A percentile compares a stretch with the other conserved stretches of the same genome.
These are phyloP conservation scores for Micromonas pusilla DNA, from an alignment of 139 green algal genomes.

Conservation along the genomic window DNA sequence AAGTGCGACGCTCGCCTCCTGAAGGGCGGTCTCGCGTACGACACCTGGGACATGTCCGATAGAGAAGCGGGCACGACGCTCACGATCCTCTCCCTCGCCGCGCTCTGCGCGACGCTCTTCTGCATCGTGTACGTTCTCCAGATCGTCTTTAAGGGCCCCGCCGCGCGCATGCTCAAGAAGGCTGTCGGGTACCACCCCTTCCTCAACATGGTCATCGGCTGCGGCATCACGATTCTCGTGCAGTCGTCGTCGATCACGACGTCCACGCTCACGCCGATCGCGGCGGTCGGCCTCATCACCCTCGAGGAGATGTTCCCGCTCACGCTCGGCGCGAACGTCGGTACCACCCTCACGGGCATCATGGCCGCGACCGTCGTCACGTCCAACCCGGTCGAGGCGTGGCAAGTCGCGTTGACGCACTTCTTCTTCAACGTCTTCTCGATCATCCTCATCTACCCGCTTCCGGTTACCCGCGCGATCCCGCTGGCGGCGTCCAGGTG, in stretches of 20 bases:
- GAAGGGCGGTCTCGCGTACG: slow-evolving; percentile 3
- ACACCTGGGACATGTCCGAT: slow-evolving; percentile 8
- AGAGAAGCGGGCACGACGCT: not conserved
- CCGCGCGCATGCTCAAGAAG: slow-evolving; percentile 2
- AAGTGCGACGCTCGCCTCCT: slow-evolving; percentile 6
- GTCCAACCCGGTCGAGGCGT: slow-evolving; percentile 24
- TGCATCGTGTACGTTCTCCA: slow-evolving; percentile 6
- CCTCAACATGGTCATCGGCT: not conserved
- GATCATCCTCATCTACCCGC: slow-evolving; percentile 18
- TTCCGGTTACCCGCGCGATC: slow-evolving; percentile 21
- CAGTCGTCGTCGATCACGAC: slow-evolving; percentile 15
- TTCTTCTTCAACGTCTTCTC: slow-evolving; percentile 31
- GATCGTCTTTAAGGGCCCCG: slow-evolving; percentile 11
- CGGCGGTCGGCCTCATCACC: slow-evolving; percentile 13
- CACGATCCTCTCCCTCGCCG: not conserved
- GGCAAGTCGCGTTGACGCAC: slow-evolving; percentile 24
- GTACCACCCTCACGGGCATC: slow-evolving; percentile 25
- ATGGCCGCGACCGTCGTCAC: slow-evolving; percentile 23
- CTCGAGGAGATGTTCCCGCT: slow-evolving; percentile 31
- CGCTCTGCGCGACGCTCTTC: slow-evolving; percentile 6
- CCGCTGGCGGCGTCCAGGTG: not conserved
- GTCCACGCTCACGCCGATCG: slow-evolving; percentile 7
- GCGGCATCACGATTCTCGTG: slow-evolving; percentile 9
- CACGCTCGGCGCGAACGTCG: slow-evolving; percentile 25
- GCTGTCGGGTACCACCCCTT: slow-evolving; percentile 2